phyloP scores from a whole-genome alignment of 148 eudicot species.

The Bassia scoparia region DNA sequence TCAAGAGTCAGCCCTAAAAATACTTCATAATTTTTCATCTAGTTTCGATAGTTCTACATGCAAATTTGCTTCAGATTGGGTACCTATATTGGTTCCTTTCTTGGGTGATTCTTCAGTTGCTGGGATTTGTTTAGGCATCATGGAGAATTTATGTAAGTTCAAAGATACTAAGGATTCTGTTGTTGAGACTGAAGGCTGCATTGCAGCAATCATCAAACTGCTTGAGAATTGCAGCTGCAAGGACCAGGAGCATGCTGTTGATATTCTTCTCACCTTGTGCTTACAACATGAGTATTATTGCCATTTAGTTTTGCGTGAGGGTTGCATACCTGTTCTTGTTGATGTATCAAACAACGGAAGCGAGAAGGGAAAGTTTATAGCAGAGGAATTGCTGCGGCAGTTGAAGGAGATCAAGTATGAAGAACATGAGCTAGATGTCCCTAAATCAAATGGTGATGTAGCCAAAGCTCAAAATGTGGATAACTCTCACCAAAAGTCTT shows the following conservation, averaged over 20 bases:
- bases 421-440: slow-evolving; percentile 21
- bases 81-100: slow-evolving; percentile 56
- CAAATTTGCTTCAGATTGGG: slow-evolving; percentile 37
- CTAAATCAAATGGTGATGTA: slow-evolving; percentile 14
- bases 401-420: slow-evolving; percentile 33
- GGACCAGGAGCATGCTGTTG: slow-evolving; percentile 61
- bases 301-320: slow-evolving; percentile 59
- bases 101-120: slow-evolving; percentile 42
- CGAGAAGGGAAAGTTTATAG: slow-evolving; percentile 51
- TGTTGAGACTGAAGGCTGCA: slow-evolving; percentile 67
- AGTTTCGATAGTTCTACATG: slow-evolving; percentile 23
- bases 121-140: slow-evolving; percentile 48
- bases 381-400: slow-evolving; percentile 54
- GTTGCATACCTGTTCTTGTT: slow-evolving; percentile 51
- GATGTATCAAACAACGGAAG: slow-evolving; percentile 50
- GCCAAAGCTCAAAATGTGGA: slow-evolving; percentile 7
- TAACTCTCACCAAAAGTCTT: slow-evolving; percentile 20
- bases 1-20: slow-evolving; percentile 43
- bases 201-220: slow-evolving; percentile 49
- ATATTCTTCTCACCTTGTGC: slow-evolving; percentile 60
- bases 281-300: slow-evolving; percentile 48
- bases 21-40: slow-evolving; percentile 52
- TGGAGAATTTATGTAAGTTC: slow-evolving; percentile 45
- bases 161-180: slow-evolving; percentile 37
- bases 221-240: slow-evolving; percentile 47